These are phyloP conservation scores for Lactarius trivialis DNA, from an alignment of 768 basidiomycete genomes.

Conservation along the genomic window DNA sequence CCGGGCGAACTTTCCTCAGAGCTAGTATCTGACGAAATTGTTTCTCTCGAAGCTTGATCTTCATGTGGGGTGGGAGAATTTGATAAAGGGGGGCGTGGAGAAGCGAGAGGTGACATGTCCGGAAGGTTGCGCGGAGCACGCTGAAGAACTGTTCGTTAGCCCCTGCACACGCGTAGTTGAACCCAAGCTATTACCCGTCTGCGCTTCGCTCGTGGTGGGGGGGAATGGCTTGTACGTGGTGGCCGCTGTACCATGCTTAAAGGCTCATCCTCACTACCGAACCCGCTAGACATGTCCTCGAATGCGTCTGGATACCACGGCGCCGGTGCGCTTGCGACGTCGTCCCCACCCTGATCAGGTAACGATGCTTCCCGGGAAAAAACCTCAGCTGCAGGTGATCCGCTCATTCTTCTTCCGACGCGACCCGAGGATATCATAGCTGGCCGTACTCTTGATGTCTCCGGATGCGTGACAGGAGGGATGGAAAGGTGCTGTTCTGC, in stretches of 20 bases:
- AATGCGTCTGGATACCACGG: constrained; percentile 14
- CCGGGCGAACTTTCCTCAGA: neutral
- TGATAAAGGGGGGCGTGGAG: neutral
- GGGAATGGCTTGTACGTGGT: neutral
- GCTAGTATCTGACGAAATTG: constrained; percentile 1
- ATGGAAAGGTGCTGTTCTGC: neutral
- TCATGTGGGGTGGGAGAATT: neutral
- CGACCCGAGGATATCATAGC: neutral
- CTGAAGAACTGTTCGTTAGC: constrained; percentile 7
- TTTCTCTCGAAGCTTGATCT: neutral
- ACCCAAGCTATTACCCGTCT: constrained; percentile 6
- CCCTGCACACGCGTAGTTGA: neutral
- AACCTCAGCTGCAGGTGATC: neutral
- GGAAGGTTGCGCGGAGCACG: constrained; percentile 7
- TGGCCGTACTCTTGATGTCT: neutral
- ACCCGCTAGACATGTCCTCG: constrained; percentile 5
- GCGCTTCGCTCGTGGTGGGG: constrained; percentile 6
- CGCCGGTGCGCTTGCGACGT: neutral
- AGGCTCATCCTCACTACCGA: neutral
- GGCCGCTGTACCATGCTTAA: neutral
- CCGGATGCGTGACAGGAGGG: neutral
- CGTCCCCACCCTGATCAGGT: neutral
- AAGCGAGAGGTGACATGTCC: constrained; percentile 7
- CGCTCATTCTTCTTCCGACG: neutral
- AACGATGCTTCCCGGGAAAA: neutral